A percentile compares a stretch with the other conserved stretches of the same genome.
Conservation (phyloP, 148 eudicot species). For the Camellia sinensis region DNA sequence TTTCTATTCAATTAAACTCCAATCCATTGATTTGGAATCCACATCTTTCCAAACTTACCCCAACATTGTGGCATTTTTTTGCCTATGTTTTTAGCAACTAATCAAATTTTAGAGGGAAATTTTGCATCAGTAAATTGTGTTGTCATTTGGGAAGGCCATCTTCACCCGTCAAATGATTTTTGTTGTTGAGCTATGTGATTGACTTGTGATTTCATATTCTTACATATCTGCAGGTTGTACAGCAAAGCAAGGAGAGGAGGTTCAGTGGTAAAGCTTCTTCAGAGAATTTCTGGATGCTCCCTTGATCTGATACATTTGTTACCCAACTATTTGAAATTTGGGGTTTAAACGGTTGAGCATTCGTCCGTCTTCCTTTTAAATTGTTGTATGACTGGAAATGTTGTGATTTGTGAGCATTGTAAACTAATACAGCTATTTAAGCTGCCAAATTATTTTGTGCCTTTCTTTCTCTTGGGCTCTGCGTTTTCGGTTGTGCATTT, state of each 20-base stretch:
- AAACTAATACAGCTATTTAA: not conserved
- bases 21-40: too few species aligned
- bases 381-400: conserved; percentile 5
- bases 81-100: not conserved
- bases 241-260: conserved; percentile 6
- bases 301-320: conserved; percentile 2
- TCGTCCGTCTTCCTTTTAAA: not conserved
- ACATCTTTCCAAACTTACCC: too few species aligned
- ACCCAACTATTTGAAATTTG: not conserved
- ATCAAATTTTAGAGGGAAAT: not conserved
- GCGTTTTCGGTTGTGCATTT: not conserved
- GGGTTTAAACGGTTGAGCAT: not conserved
- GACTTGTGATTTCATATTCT: not conserved
- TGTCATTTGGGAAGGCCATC: conserved; percentile 3
- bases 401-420: conserved; percentile 5
- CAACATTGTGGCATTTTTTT: not conserved
- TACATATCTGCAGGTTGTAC: not conserved
- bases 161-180: not conserved
- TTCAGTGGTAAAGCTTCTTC: conserved; percentile 7
- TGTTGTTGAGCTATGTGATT: not conserved
- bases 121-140: not conserved
- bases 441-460: conserved; percentile 3
- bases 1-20: too few species aligned
- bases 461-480: not conserved
- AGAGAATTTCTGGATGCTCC: not conserved